Evolutionary conservation across 2,329 filamentous ascomycete genomes (phyloP).

Genomic region (Cadophora gregata): DNA sequence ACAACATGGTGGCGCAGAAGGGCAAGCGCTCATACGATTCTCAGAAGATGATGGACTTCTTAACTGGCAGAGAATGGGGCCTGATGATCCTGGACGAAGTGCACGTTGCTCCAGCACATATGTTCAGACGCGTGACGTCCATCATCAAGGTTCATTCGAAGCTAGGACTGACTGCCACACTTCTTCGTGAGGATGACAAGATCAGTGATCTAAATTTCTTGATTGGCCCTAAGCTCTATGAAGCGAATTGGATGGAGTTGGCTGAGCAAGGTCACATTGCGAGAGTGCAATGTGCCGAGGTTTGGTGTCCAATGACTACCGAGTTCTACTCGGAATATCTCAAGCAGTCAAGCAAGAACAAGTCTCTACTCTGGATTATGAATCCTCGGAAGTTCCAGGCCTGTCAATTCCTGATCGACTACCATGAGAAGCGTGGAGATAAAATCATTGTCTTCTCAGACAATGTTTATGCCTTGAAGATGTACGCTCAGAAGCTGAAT

Average conservation of each 20-base stretch:
- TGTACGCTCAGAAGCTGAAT: conserved; percentile 81
- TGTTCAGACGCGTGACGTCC: conserved; percentile 93
- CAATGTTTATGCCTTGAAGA: conserved; percentile 90
- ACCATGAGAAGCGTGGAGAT: conserved; percentile 91
- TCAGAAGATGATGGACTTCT: conserved; percentile 96
- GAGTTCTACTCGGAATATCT: conserved; percentile 98
- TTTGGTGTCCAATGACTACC: conserved; percentile 99
- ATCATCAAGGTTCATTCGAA: conserved; percentile 95
- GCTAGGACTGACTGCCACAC: conserved; percentile 89
- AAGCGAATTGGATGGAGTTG: conserved; percentile 99
- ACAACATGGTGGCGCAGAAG: conserved; percentile 97
- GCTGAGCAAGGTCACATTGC: conserved; percentile 97
- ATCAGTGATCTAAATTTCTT: conserved; percentile 97
- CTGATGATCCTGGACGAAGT: conserved; percentile 97
- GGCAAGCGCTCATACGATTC: conserved; percentile 89
- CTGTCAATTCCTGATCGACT: conserved; percentile 97
- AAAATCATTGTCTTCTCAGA: conserved; percentile 99
- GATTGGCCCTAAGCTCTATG: conserved; percentile 96
- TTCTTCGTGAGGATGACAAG: conserved; percentile 97
- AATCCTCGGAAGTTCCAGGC: conserved; percentile 97
- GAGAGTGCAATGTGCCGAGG: conserved; percentile 95
- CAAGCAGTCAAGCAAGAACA: conserved; percentile 69
- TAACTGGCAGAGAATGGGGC: conserved; percentile 90
- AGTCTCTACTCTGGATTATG: conserved; percentile 86
- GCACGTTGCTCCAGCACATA: conserved; percentile 95